These are phyloP conservation scores for Pythium rhizo-oryzae DNA, from an alignment of 352 stramenopile species.

Conservation along the genomic window DNA sequence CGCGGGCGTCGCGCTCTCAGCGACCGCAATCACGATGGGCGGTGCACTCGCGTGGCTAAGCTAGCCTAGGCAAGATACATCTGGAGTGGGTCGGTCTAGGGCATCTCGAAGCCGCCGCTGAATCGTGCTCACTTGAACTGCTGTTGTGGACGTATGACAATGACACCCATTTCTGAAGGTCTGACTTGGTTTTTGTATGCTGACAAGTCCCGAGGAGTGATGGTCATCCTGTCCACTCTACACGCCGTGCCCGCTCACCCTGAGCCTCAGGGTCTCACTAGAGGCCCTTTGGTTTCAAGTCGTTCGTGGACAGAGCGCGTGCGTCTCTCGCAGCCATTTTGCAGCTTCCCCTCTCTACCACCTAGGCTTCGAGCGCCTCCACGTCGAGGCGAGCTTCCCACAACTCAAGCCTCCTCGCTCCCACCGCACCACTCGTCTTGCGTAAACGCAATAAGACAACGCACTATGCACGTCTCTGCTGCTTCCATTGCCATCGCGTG, in stretches of 20 bases:
- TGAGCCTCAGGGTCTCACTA: too few relatives aligned
- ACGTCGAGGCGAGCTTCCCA: too few relatives aligned
- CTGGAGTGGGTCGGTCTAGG: too few relatives aligned
- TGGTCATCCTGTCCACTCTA: neutral
- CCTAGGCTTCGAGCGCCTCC: too few relatives aligned
- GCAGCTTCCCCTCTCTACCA: too few relatives aligned
- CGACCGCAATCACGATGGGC: neutral
- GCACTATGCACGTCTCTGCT: neutral
- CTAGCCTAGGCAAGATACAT: too few relatives aligned
- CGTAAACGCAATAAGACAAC: neutral
- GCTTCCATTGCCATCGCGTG: neutral
- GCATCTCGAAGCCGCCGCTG: too few relatives aligned
- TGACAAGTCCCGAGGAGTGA: neutral
- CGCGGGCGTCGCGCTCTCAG: neutral
- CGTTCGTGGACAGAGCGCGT: neutral
- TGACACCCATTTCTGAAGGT: neutral
- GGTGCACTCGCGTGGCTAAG: neutral
- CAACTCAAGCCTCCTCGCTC: neutral
- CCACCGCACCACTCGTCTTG: neutral
- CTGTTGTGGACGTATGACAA: too few relatives aligned
- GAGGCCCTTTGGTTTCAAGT: neutral
- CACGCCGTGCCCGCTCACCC: neutral
- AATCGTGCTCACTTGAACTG: too few relatives aligned
- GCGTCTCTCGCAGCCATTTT: neutral
- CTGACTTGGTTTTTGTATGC: neutral